A percentile compares a stretch with the other conserved stretches of the same genome.
Conservation (phyloP, 768 basidiomycete species). For the Lactarius sanguifluus region DNA sequence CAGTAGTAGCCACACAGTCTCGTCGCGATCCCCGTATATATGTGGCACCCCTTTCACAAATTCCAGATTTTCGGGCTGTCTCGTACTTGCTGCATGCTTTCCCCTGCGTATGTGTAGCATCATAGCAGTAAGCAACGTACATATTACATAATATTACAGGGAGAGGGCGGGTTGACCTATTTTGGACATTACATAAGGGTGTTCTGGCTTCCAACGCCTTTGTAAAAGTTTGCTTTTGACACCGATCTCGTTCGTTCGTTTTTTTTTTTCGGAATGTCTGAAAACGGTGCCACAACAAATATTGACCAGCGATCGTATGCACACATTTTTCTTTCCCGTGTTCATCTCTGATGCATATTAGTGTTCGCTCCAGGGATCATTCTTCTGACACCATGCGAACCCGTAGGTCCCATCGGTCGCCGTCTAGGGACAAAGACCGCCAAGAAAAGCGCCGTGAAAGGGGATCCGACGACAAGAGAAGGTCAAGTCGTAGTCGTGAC, state of each 20-base stretch:
- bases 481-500: constrained; percentile 60
- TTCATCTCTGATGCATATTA: constrained; percentile 15
- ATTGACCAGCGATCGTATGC: constrained; percentile 31
- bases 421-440: constrained; percentile 61
- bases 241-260: constrained; percentile 5
- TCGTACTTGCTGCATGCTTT: too few relatives aligned
- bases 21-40: too few relatives aligned
- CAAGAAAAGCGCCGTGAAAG: constrained; percentile 56
- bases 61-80: too few relatives aligned
- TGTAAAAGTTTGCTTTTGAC: constrained; percentile 14
- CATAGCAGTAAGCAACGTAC: too few relatives aligned
- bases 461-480: constrained; percentile 54
- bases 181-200: constrained; percentile 20
- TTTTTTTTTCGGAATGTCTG: constrained; percentile 22
- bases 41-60: too few relatives aligned
- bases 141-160: constrained; percentile 7
- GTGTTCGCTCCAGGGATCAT: constrained; percentile 59
- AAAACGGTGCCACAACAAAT: constrained; percentile 23
- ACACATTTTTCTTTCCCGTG: background rate
- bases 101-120: too few relatives aligned
- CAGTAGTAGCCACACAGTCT: too few relatives aligned
- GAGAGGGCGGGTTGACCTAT: background rate
- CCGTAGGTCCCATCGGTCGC: constrained; percentile 68
- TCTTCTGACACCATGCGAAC: constrained; percentile 78
- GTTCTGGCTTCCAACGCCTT: background rate